Base-by-base conservation (phyloP, 164 flowering plant species). In the Malania oleifera region DNA sequence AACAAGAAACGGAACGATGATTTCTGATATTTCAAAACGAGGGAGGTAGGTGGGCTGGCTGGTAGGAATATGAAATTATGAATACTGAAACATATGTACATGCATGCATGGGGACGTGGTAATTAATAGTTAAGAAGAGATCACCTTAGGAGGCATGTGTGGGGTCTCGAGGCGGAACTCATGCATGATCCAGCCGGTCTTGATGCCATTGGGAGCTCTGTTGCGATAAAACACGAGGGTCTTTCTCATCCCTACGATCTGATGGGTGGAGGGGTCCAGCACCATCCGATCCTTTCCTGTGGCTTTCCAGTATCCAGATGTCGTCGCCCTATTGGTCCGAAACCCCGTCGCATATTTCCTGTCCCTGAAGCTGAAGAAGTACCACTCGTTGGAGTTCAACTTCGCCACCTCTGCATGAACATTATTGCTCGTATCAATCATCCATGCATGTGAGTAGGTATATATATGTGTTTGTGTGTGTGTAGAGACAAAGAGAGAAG, bases 171-270 rank as follows among this genome's bases (percentile, higher is more conserved):
- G 63, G 40, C 96, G 91, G 65, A 86, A 89, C 68, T 89, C 96
- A 44, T 89, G 95, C 96, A 89, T 89, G 67, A 89, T 77, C 96
- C 96, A 89, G 20, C 83, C 86, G 12, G 86, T 83, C 65, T 83
- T 89, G 75, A 80, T 73, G 18, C 96, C 96, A 60, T 81, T 75
- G 0, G 96, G 96, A 51, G 96, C 96, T 70, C 96, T 64, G 55
- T 80, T 84, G 8, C 63, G 64, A 57, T 89, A 86, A 67, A 89
- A 89, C 57, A 89, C 96, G 35, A 86, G 62, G 0, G 95, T 89
- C 75, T 89, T 89, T 26, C 93, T 67, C 96, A 88, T 85, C 49
- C 96, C 96, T 1, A 86, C 82, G 1, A 80, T 50, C 55, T 61
- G 75, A 2, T 64, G 41, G 1, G 86, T 82, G 11, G 45, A 43